Base-by-base conservation (phyloP, 371 early-diverging fungal genomes). In the Actinomortierella ambigua region DNA sequence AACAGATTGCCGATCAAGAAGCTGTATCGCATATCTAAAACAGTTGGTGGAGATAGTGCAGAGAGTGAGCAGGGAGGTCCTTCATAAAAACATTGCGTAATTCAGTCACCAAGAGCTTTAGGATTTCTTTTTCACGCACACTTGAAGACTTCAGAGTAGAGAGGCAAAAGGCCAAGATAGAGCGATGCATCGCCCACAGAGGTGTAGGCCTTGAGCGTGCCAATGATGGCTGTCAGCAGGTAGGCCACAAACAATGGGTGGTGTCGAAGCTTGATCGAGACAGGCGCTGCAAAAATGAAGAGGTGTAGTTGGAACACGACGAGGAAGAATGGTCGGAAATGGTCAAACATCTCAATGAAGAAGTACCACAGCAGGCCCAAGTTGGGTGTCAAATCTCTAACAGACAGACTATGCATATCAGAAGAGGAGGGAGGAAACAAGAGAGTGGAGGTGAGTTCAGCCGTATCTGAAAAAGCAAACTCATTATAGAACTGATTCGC, bases 361-460 rank as follows among this genome's bases (percentile, higher is more conserved):
- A 98, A 96, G 80, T 98, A 98, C 99, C 99, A 98, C 73, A 87
- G 96, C 64, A 97, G 77, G 3, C 98, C 98, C 29, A 96, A 81
- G 76, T 95, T 98, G n/a, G 98, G 98, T 26, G 93, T 92, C 66
- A 98, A 76, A 59, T 98, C 98, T 23, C 86, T 80, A 20, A 95
- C 90, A 2, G 80, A 68, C 39, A 92, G 39, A 23, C 81, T 69
- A 54, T 43, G 4, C 22, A n/a, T n/a, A n/a, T n/a, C n/a, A n/a
- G n/a, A n/a, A 41, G 14, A 27, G 0, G 50, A 24, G 63, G 3
- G 8, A 53, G 68, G 17, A 6, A 41, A 24, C 23, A 46, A 49
- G 17, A 41, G 42, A 39, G 55, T 63, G 47, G 39, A 24, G 47
- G 6, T 43, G 41, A 50, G 43, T 18, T 11, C n/a, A n/a, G n/a